phyloP scores from a whole-genome alignment of 441 rosid species.

The Hura crepitans region DNA sequence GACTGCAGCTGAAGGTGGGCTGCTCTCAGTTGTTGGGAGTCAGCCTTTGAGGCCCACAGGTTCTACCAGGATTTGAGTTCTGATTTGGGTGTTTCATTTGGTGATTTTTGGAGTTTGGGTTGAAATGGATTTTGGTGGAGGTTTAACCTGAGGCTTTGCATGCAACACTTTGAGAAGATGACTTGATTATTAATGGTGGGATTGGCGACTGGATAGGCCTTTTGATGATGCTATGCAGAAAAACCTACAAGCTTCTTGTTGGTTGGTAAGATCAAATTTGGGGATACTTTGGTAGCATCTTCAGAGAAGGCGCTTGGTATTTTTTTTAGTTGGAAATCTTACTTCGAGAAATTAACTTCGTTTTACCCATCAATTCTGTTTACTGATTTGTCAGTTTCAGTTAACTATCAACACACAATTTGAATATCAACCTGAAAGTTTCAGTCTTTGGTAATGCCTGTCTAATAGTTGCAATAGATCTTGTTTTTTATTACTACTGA shows the following conservation, averaged over 20 bases:
- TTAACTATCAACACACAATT: neutral
- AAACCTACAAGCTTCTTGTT: constrained; percentile 7
- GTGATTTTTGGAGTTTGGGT: constrained; percentile 20
- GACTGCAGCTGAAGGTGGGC: constrained; percentile 53
- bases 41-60: constrained; percentile 42
- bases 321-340: neutral
- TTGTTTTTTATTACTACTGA: neutral
- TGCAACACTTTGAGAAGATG: too few species aligned
- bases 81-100: constrained; percentile 1
- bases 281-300: constrained; percentile 4
- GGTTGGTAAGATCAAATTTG: constrained; percentile 5
- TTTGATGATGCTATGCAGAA: neutral
- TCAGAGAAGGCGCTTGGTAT: constrained; percentile 5
- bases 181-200: constrained; percentile 13
- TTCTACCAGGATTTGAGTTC: constrained; percentile 42
- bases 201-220: neutral
- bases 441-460: neutral
- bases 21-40: constrained; percentile 52
- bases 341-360: constrained; percentile 10
- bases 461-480: neutral
- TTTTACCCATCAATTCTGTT: constrained; percentile 11
- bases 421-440: constrained; percentile 5
- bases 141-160: neutral
- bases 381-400: constrained; percentile 10
- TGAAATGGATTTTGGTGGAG: neutral